Base-by-base conservation (phyloP, 768 basidiomycete genomes). In the Mycena rosella region DNA sequence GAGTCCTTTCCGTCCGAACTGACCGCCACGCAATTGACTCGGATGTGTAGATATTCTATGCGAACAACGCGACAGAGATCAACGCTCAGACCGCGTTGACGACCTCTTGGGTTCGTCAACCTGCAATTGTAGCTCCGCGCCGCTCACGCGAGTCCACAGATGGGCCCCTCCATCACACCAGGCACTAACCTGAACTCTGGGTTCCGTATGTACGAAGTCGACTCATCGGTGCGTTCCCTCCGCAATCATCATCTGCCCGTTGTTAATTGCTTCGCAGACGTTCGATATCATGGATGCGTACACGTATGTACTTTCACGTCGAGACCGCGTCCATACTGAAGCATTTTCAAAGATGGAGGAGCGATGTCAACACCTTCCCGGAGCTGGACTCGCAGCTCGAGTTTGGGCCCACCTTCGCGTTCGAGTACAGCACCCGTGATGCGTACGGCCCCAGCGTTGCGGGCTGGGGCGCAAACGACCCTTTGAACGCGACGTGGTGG, bases 401-500 rank as follows among this genome's bases (percentile, higher is more conserved):
- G 58, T 75, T 81, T 61, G 93, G 92, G 8, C 93, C 93, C 9
- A 85, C 86, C 4, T 94, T 83, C 67, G 68, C 74, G 20, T 85
- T 86, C 70, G 93, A 94, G 77, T 94, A 94, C 74, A 89, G 81
- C 72, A 89, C 92, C 27, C 88, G 92, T 47, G 82, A 87, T 60
- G 81, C 89, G 0, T 94, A 92, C 65, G 92, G 91, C 34, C 74
- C 73, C 40, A 86, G 78, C 59, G 84, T 90, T 56, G 77, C 83
- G 1, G 81, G 85, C 36, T 94, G 92, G 92, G 80, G 83, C 29
- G 75, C 79, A 3, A 81, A 83, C 60, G 91, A 91, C 74, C 92
- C 92, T 0, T 77, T 94, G 68, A 94, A 94, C 67, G 91, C 91
- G 9, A 93, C 93, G 13, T 94, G 90, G 89, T 94, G 92, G 92